Conservation (phyloP, 2,329 filamentous ascomycete species). For the Hymenotorrendiella dingleyae region DNA sequence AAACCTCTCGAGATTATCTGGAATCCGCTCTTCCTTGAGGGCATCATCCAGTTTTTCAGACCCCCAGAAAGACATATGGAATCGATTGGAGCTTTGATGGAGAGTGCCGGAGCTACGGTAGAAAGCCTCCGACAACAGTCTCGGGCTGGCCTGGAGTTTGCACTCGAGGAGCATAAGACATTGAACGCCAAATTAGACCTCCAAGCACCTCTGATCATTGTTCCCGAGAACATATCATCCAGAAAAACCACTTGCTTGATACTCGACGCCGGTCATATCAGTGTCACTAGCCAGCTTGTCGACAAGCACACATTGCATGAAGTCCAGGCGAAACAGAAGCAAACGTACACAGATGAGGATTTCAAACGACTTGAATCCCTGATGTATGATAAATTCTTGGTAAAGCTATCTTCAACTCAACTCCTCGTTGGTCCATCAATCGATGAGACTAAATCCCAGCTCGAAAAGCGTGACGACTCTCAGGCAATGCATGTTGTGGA, state of each 20-base stretch:
- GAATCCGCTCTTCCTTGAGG: slow-evolving; percentile 89
- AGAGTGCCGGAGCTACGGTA: slow-evolving; percentile 90
- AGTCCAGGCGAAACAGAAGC: slow-evolving; percentile 83
- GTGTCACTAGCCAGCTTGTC: slow-evolving; percentile 87
- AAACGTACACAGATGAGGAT: slow-evolving; percentile 83
- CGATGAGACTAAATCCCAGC: slow-evolving; percentile 77
- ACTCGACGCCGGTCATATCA: slow-evolving; percentile 91
- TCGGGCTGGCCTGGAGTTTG: slow-evolving; percentile 90
- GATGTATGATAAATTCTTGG: slow-evolving; percentile 95
- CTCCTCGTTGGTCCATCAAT: slow-evolving; percentile 92
- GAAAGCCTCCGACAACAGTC: slow-evolving; percentile 95
- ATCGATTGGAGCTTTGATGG: slow-evolving; percentile 92
- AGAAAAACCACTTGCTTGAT: slow-evolving; percentile 82
- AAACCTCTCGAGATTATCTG: slow-evolving; percentile 97
- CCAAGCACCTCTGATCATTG: slow-evolving; percentile 91
- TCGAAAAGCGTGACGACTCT: slow-evolving; percentile 60
- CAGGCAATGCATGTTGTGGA: slow-evolving; percentile 86
- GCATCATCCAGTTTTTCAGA: slow-evolving; percentile 90
- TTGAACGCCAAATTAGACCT: slow-evolving; percentile 94
- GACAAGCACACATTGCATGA: slow-evolving; percentile 86
- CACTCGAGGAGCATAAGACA: slow-evolving; percentile 94
- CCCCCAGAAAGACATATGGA: slow-evolving; percentile 98
- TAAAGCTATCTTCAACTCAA: slow-evolving; percentile 92
- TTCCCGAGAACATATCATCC: slow-evolving; percentile 85
- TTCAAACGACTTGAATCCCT: slow-evolving; percentile 80